These are phyloP conservation scores for Sporothrix dimorphospora DNA, from an alignment of 2,329 filamentous ascomycete species.

Conservation along the genomic window DNA sequence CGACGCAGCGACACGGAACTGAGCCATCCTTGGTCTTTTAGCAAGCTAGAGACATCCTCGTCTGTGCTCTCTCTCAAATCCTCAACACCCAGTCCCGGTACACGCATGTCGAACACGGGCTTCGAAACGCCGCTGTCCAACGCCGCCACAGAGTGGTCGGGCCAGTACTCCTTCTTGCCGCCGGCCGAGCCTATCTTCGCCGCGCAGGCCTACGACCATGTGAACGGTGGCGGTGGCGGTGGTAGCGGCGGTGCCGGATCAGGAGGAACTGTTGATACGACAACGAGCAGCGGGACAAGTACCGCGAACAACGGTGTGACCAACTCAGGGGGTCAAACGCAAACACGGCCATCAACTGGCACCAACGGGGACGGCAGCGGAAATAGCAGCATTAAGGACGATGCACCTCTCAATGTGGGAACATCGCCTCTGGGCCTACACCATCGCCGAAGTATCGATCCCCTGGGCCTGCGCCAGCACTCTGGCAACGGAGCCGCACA, in stretches of 20 bases:
- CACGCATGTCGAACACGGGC: slow-evolving; percentile 60
- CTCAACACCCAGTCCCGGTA: slow-evolving; percentile 40
- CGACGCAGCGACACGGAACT: slow-evolving; percentile 58
- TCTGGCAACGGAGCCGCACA: slow-evolving; percentile 44
- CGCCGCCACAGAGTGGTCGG: slow-evolving; percentile 59
- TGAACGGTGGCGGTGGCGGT: background rate
- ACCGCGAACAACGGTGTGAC: slow-evolving; percentile 10
- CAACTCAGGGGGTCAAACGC: slow-evolving; percentile 32
- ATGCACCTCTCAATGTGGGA: background rate
- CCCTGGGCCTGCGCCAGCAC: slow-evolving; percentile 46
- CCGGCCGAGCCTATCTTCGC: slow-evolving; percentile 50
- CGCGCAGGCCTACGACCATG: slow-evolving; percentile 44
- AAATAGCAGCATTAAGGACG: slow-evolving; percentile 14
- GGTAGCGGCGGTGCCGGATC: background rate
- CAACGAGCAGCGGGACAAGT: background rate
- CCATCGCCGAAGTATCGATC: slow-evolving; percentile 46
- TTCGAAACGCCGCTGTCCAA: slow-evolving; percentile 57
- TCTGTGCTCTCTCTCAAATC: slow-evolving; percentile 45
- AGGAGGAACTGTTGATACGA: background rate
- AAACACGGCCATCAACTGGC: slow-evolving; percentile 46
- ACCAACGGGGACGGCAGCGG: slow-evolving; percentile 45
- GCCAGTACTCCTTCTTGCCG: slow-evolving; percentile 56
- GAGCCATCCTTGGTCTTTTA: slow-evolving; percentile 56
- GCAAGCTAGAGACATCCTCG: slow-evolving; percentile 52
- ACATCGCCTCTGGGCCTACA: slow-evolving; percentile 40